Conservation (phyloP, 169 alveolate genomes). For the Babesia caballi region DNA sequence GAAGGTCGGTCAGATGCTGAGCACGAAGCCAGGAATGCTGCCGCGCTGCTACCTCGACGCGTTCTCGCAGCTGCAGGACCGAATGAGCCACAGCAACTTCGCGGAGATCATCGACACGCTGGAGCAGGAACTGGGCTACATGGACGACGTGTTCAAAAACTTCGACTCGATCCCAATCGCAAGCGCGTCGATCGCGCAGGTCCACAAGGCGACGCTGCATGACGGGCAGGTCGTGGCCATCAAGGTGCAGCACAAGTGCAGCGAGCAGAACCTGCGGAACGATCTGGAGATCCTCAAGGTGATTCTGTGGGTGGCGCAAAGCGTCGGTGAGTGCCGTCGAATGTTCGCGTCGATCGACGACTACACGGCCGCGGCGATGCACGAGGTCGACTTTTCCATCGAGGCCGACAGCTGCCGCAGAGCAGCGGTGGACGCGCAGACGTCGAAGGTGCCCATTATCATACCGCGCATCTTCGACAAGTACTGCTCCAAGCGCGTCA, state of each 20-base stretch:
- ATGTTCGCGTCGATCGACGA: slow-evolving; percentile 82
- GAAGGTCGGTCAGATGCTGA: slow-evolving; percentile 88
- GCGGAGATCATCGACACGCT: slow-evolving; percentile 72
- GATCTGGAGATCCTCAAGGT: slow-evolving; percentile 75
- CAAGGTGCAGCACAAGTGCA: slow-evolving; percentile 80
- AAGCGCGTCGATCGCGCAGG: slow-evolving; percentile 85
- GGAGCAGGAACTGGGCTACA: slow-evolving; percentile 79
- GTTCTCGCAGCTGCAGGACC: slow-evolving; percentile 83
- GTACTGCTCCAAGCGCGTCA: slow-evolving; percentile 74
- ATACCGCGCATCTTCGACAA: slow-evolving; percentile 81
- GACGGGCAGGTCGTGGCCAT: slow-evolving; percentile 76
- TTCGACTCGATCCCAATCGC: slow-evolving; percentile 78
- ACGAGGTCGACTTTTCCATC: slow-evolving; percentile 81
- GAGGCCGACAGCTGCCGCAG: slow-evolving; percentile 78
- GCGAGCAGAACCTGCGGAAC: slow-evolving; percentile 72
- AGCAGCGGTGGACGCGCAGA: slow-evolving; percentile 75
- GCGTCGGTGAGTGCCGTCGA: slow-evolving; percentile 65
- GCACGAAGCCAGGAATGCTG: slow-evolving; percentile 86
- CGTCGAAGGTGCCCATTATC: slow-evolving; percentile 74
- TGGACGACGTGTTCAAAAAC: slow-evolving; percentile 62
- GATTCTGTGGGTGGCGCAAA: slow-evolving; percentile 77
- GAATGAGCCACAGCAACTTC: slow-evolving; percentile 82
- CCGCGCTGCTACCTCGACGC: slow-evolving; percentile 85
- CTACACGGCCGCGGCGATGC: slow-evolving; percentile 83
- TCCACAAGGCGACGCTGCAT: slow-evolving; percentile 72